Base-by-base conservation (phyloP, 768 basidiomycete genomes). In the Gymnopilus junonius region DNA sequence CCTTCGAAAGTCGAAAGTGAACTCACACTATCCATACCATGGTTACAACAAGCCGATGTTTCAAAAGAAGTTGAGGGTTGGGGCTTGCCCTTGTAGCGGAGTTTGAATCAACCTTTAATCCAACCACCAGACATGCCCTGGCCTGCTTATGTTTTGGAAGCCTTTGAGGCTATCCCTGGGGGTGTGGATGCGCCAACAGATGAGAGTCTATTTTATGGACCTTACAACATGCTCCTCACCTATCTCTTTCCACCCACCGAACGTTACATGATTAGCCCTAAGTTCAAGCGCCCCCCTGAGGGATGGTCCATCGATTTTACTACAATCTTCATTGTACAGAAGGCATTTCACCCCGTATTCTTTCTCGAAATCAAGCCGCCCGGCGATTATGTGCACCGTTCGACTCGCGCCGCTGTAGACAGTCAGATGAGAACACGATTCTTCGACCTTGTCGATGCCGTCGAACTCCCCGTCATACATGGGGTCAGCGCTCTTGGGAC, bases 401-500 rank as follows among this genome's bases (percentile, higher is more conserved):
- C 67, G 42, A 31, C 65, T 55, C 71, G 71, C 31, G 57, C 34
- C 12, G 57, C 46, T 7, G 73, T 71, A 17, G 74, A 75, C 65
- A 42, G 69, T 23, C 70, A 74, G 59, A 74, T 75, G 74, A 58
- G 69, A 27, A 55, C 65, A 40, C 53, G 63, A 39, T 71, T 73
- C 62, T 25, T 59, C 17, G 61, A 60, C n/a, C 56, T 74, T 31
- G 50, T 51, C 23, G 65, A 64, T 32, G 32, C 40, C 17, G 55
- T 70, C 15, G 40, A 43, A 17, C 50, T 69, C 43, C 68, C 70
- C 15, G 60, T 54, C 23, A 58, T 76, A 29, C 61, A 70, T 51
- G 74, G 69, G 21, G 40, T 74, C 45, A 74, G 74, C 50, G 69
- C 69, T 7, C 43, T 74, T 46, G 72, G 74, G 27, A 64, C 71